Evolutionary conservation across 352 stramenopile genomes (phyloP).

Genomic region (Phytophthora pseudosyringae): DNA sequence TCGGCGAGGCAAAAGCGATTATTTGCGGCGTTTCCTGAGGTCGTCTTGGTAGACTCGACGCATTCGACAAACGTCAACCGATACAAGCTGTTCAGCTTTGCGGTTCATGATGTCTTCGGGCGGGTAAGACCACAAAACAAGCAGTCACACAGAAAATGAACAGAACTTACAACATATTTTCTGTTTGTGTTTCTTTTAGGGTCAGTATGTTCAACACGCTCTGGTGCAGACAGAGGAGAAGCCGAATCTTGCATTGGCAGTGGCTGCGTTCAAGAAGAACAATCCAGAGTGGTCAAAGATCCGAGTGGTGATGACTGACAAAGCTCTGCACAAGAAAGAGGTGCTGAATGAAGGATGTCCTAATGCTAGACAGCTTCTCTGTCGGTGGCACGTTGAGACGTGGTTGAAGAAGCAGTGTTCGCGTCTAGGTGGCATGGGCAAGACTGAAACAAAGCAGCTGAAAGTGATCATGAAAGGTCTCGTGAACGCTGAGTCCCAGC

Average conservation of each 20-base stretch:
- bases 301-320: constrained; percentile 7
- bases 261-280: constrained; percentile 15
- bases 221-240: not conserved
- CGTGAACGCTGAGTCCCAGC: too few species aligned
- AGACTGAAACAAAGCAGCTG: too few species aligned
- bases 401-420: too few species aligned
- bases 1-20: constrained; percentile 3
- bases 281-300: constrained; percentile 6
- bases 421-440: too few species aligned
- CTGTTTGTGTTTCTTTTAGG: not conserved
- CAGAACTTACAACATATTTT: not conserved
- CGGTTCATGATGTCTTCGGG: not conserved
- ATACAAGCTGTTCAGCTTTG: constrained; percentile 8
- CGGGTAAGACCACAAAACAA: not conserved
- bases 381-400: too few species aligned
- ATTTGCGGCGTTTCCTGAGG: constrained; percentile 12
- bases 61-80: constrained; percentile 1
- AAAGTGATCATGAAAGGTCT: too few species aligned
- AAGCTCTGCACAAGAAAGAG: constrained; percentile 5
- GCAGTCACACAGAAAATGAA: not conserved
- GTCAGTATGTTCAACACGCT: not conserved
- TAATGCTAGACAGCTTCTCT: too few species aligned
- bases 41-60: constrained; percentile 20
- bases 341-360: not conserved
- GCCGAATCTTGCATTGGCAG: not conserved